Percentiles rank a stretch among this genome's conserved stretches.
These are phyloP conservation scores for Diophrys appendiculata DNA, from an alignment of 73 alveolate species.

Conservation along the genomic window DNA sequence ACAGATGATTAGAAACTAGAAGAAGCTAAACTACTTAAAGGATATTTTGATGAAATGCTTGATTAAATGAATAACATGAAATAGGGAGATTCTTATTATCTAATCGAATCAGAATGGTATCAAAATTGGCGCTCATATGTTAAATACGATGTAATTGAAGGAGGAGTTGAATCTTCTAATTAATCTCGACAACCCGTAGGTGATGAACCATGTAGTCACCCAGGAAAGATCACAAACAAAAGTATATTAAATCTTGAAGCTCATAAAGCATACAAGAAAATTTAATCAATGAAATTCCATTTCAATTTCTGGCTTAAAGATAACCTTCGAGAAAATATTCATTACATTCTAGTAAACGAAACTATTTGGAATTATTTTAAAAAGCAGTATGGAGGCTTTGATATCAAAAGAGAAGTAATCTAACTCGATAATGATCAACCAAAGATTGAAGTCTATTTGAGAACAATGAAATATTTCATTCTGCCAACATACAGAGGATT, in stretches of 20 bases:
- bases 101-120: background rate
- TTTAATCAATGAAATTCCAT: slow-evolving; percentile 1
- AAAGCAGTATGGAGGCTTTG: slow-evolving; percentile 37
- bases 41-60: background rate
- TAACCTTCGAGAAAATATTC: slow-evolving; percentile 26
- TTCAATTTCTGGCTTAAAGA: slow-evolving; percentile 39
- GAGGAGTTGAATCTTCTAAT: no score
- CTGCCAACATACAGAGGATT: slow-evolving; percentile 27
- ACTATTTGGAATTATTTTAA: slow-evolving; percentile 37
- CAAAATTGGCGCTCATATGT: background rate
- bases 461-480: slow-evolving; percentile 14
- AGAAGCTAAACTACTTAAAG: background rate
- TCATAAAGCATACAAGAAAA: background rate
- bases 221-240: background rate
- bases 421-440: slow-evolving; percentile 26
- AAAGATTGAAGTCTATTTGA: slow-evolving; percentile 56
- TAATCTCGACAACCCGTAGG: background rate
- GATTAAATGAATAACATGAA: background rate
- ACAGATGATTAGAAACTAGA: background rate
- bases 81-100: background rate
- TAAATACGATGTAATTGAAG: background rate
- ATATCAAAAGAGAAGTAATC: slow-evolving; percentile 36
- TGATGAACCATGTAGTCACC: background rate
- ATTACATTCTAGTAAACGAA: slow-evolving; percentile 44
- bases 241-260: background rate